phyloP scores from a whole-genome alignment of 331 rosid genomes.

The Dryas integrifolia region DNA sequence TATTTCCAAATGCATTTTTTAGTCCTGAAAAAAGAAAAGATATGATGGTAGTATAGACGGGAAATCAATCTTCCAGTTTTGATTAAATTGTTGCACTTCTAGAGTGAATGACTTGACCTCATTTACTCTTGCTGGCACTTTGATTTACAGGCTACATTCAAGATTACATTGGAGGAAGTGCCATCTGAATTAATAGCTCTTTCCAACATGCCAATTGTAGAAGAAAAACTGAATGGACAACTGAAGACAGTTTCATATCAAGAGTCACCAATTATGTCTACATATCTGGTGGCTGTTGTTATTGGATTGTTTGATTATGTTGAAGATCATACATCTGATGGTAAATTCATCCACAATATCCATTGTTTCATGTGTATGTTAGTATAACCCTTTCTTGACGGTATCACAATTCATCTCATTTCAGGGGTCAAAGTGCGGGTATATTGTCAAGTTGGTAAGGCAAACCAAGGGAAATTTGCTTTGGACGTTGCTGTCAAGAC shows the following conservation, averaged over 20 bases:
- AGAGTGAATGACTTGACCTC: not conserved
- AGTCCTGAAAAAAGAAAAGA: not conserved
- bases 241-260: constrained; percentile 62
- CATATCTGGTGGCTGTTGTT: constrained; percentile 89
- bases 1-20: not conserved
- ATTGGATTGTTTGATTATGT: constrained; percentile 87
- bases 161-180: constrained; percentile 75
- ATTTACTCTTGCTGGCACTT: constrained; percentile 17
- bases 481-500: constrained; percentile 73
- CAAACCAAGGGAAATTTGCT: constrained; percentile 83
- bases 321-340: constrained; percentile 80
- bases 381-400: constrained; percentile 23
- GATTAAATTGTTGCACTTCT: constrained; percentile 13
- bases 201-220: constrained; percentile 81
- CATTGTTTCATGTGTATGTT: constrained; percentile 20
- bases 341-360: constrained; percentile 41
- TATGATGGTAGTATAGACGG: not conserved
- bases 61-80: constrained; percentile 16
- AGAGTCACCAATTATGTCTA: constrained; percentile 92
- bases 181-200: constrained; percentile 75
- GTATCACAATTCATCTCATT: constrained; percentile 19
- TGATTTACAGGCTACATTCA: constrained; percentile 80
- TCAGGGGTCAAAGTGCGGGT: constrained; percentile 86
- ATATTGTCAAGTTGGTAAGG: constrained; percentile 84
- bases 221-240: constrained; percentile 55